Base-by-base conservation (phyloP, 768 basidiomycete species). In the Lyophyllum decastes region DNA sequence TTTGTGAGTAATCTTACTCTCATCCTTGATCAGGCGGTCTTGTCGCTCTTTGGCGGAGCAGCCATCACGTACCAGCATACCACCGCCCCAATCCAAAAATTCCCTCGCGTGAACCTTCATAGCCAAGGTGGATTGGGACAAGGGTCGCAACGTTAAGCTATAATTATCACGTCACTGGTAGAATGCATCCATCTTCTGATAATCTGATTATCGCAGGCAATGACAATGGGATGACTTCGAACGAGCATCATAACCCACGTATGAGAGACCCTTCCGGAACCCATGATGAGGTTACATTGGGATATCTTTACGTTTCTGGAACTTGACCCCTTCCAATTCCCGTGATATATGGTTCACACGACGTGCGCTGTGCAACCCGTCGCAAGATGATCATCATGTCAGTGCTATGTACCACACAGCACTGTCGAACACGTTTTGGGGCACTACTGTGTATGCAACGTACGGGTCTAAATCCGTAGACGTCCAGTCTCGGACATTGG, bases 301-400 rank as follows among this genome's bases (percentile, higher is more conserved):
- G 43, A 48, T 57, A 50, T 48, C 26, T 52, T 55, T 54, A 58
- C 52, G 52, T 63, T 63, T 57, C 55, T 59, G 49, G 61, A 59
- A 58, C 25, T 46, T 49, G 50, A 4, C 33, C 33, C n/a, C 54
- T 38, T 49, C 46, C 43, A 33, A 40, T 59, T 57, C 58, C 48
- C 54, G 46, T 48, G 38, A 59, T 57, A 19, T 25, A 26, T 45
- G 49, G 8, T 34, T 14, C n/a, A n/a, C 30, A 46, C 17, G 50
- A 47, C 46, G 46, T 55, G 54, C 44, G 26, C 38, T 43, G 30
- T 43, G 40, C 24, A 45, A 33, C 10, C 26, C 33, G 43, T 46
- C 51, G 48, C 52, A 27, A 26, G 45, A 54, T 54, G 54, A 59
- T 59, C 49, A 59, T 52, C 48, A 54, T 51, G 48, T 27, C 33